phyloP scores from a whole-genome alignment of 140 eudicot genomes.

The Senecio squalidus region DNA sequence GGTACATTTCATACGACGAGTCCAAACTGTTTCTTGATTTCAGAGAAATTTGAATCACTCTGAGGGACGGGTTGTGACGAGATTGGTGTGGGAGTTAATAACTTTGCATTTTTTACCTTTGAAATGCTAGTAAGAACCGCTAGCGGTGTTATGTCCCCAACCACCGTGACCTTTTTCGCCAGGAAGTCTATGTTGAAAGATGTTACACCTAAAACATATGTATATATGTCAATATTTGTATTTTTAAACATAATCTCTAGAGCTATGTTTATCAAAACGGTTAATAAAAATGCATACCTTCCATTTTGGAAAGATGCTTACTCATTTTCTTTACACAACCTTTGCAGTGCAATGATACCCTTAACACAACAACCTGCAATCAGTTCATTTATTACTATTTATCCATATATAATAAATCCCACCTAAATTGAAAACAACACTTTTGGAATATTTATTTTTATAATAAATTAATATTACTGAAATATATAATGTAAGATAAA shows the following conservation, averaged over 20 bases:
- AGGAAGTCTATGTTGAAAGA: constrained; percentile 76
- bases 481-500: too few species aligned
- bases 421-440: not conserved
- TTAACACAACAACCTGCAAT: constrained; percentile 83
- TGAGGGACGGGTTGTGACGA: constrained; percentile 25
- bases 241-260: not conserved
- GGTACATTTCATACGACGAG: constrained; percentile 17
- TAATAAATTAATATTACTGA: too few species aligned
- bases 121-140: constrained; percentile 76
- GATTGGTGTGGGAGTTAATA: constrained; percentile 50
- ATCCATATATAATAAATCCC: not conserved
- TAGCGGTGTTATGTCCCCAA: constrained; percentile 74
- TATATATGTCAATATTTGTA: not conserved
- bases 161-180: constrained; percentile 80
- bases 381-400: constrained; percentile 6
- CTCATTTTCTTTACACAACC: constrained; percentile 90
- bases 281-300: constrained; percentile 37
- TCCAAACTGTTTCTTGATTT: constrained; percentile 34
- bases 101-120: constrained; percentile 82
- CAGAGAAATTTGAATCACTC: constrained; percentile 18
- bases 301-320: constrained; percentile 83
- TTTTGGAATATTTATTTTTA: too few species aligned
- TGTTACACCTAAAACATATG: constrained; percentile 48
- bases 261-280: not conserved
- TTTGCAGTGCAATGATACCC: constrained; percentile 90